phyloP scores from a whole-genome alignment of 2,329 filamentous ascomycete genomes.

The Ambrosiella beaveri region DNA sequence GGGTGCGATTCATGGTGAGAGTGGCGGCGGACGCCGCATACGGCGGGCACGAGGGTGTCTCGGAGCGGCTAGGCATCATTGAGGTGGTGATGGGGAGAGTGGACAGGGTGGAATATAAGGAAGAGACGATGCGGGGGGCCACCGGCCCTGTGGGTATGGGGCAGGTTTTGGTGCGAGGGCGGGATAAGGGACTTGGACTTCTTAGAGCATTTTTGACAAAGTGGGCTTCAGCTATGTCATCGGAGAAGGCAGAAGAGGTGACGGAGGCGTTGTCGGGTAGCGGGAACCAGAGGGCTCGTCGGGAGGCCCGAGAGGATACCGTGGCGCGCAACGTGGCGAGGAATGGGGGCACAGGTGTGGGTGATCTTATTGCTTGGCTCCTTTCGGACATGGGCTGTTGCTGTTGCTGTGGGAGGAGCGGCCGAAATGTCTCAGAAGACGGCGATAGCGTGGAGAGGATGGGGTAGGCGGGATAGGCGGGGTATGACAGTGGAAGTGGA shows the following conservation, averaged over 20 bases:
- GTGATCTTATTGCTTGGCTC: no score
- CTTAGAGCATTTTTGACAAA: constrained; percentile 5
- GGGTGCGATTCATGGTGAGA: not conserved
- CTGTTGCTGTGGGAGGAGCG: not conserved
- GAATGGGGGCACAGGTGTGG: no score
- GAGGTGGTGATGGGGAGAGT: constrained; percentile 3
- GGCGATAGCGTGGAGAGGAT: not conserved
- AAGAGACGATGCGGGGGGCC: not conserved
- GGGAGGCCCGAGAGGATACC: not conserved
- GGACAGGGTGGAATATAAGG: not conserved
- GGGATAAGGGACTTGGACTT: not conserved
- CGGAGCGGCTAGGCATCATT: not conserved
- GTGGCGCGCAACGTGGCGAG: not conserved
- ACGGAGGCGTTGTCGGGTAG: not conserved
- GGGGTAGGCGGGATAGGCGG: not conserved
- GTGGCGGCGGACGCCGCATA: constrained; percentile 5
- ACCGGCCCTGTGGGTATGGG: no score
- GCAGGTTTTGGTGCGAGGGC: not conserved
- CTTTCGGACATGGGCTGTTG: no score
- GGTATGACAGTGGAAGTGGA: not conserved
- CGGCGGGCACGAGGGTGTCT: not conserved
- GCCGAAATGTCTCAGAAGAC: not conserved
- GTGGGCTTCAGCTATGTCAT: constrained; percentile 4
- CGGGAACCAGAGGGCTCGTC: not conserved
- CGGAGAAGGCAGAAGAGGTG: not conserved